These are phyloP conservation scores for Craspedostauros australis DNA, from an alignment of 108 stramenopile genomes.

Conservation along the genomic window DNA sequence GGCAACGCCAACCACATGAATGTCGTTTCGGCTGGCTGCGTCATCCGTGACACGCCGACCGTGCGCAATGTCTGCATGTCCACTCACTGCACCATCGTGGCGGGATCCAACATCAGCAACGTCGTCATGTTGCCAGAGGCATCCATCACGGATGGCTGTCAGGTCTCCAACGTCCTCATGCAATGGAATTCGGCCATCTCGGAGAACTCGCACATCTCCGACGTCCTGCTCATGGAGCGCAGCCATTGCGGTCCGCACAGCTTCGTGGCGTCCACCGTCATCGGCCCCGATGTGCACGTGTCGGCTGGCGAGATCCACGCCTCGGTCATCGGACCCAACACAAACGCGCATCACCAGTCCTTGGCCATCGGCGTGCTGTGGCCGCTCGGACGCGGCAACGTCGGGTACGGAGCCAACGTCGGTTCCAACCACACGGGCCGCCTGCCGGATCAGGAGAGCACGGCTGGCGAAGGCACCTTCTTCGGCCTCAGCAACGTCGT, in stretches of 20 bases:
- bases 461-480: constrained; percentile 90
- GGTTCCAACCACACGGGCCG: constrained; percentile 95
- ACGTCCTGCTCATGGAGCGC: constrained; percentile 64
- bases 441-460: constrained; percentile 87
- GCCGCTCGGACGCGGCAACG: constrained; percentile 91
- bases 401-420: constrained; percentile 92
- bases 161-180: constrained; percentile 48
- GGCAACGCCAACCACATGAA: constrained; percentile 24
- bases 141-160: constrained; percentile 35
- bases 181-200: constrained; percentile 62
- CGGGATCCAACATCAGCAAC: constrained; percentile 45
- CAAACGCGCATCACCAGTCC: constrained; percentile 86
- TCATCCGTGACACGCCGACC: constrained; percentile 56
- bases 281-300: constrained; percentile 85
- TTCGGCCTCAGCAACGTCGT: constrained; percentile 82
- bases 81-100: constrained; percentile 41
- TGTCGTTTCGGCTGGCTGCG: constrained; percentile 30
- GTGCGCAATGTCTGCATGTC: constrained; percentile 46
- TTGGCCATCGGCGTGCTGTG: constrained; percentile 86
- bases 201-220: constrained; percentile 39
- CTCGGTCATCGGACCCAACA: constrained; percentile 81
- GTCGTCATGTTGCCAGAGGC: constrained; percentile 49
- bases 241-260: constrained; percentile 55
- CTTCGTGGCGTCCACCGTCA: constrained; percentile 52
- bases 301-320: constrained; percentile 75